phyloP scores from a whole-genome alignment of 306 rosid species.

The Quercus engelmannii region DNA sequence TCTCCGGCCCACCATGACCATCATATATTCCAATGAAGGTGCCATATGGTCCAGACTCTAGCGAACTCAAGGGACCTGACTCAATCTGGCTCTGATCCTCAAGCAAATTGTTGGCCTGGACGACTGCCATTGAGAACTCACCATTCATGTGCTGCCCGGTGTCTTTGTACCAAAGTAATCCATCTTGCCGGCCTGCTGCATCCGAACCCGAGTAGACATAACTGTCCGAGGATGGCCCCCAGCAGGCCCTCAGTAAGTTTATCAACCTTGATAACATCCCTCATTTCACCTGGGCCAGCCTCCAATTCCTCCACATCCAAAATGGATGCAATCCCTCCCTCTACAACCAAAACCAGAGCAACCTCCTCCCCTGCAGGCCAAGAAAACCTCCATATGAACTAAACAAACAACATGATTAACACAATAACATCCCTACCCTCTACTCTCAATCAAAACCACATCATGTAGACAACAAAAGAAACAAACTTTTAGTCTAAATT shows the following conservation, averaged over 20 bases:
- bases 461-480: neutral
- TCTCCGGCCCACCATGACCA: conserved; percentile 97
- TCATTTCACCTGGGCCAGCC: conserved; percentile 80
- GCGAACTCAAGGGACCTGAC: conserved; percentile 76
- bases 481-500: neutral
- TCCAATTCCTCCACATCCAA: conserved; percentile 69
- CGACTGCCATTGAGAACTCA: conserved; percentile 89
- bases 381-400: conserved; percentile 4
- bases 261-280: conserved; percentile 94
- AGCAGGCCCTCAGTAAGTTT: conserved; percentile 84
- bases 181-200: conserved; percentile 72
- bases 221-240: conserved; percentile 54
- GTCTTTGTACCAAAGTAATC: conserved; percentile 91
- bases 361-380: conserved; percentile 25
- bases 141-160: conserved; percentile 80
- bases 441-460: conserved; percentile 4
- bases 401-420: neutral
- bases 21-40: conserved; percentile 84
- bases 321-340: conserved; percentile 43
- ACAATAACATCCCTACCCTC: neutral
- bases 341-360: conserved; percentile 24
- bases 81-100: conserved; percentile 97
- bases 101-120: conserved; percentile 93
- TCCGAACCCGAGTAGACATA: conserved; percentile 43
- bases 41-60: conserved; percentile 74